A percentile compares a stretch with the other conserved stretches of the same genome.
phyloP scores from a whole-genome alignment of 768 basidiomycete species.

The Termitomyces sp. region DNA sequence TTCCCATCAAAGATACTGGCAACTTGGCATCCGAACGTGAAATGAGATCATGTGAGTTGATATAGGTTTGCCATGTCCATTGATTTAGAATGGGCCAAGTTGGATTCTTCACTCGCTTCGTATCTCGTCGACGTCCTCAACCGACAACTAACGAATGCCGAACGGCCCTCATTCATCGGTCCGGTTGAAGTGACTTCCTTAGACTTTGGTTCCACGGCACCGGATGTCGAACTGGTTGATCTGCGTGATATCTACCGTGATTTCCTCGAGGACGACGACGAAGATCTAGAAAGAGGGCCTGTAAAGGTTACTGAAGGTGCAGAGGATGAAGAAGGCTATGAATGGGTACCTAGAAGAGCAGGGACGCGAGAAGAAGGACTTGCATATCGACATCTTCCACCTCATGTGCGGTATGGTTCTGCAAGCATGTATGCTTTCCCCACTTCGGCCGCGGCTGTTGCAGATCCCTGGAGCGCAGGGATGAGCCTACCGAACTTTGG shows the following conservation, averaged over 20 bases:
- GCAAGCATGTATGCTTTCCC: slow-evolving; percentile 56
- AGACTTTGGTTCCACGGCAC: slow-evolving; percentile 79
- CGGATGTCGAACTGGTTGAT: slow-evolving; percentile 88
- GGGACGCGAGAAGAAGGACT: slow-evolving; percentile 51
- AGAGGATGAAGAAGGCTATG: slow-evolving; percentile 73
- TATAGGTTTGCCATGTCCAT: slow-evolving; percentile 64
- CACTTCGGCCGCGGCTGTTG: slow-evolving; percentile 38
- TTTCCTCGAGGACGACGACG: slow-evolving; percentile 83
- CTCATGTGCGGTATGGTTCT: slow-evolving; percentile 61
- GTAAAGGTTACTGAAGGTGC: slow-evolving; percentile 46
- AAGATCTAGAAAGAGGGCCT: slow-evolving; percentile 44
- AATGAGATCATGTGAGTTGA: background rate
- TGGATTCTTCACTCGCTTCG: slow-evolving; percentile 67
- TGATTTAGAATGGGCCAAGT: slow-evolving; percentile 89
- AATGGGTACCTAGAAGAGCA: slow-evolving; percentile 73
- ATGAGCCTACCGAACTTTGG: slow-evolving; percentile 34
- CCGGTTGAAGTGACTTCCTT: slow-evolving; percentile 83
- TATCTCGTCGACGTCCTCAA: slow-evolving; percentile 75
- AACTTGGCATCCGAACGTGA: background rate
- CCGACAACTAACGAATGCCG: slow-evolving; percentile 60
- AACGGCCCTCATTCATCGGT: slow-evolving; percentile 92
- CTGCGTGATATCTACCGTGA: slow-evolving; percentile 91
- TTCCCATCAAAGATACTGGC: background rate
- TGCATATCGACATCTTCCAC: slow-evolving; percentile 66
- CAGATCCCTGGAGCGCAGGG: slow-evolving; percentile 39